Base-by-base conservation (phyloP, 257 asterid species). In the Datura wrightii region DNA sequence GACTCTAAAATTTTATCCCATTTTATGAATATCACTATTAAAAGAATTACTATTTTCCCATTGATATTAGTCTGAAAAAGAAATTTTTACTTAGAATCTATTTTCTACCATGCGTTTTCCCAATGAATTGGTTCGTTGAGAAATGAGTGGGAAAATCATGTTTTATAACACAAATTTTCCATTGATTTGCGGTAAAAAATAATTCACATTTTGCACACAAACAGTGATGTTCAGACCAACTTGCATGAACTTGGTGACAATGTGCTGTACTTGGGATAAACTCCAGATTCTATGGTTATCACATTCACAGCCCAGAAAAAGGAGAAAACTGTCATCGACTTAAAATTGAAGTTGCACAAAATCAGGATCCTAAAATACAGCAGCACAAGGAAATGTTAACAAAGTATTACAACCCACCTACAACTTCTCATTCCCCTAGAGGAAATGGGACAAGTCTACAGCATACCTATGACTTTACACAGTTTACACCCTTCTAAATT, bases 401-500 rank as follows among this genome's bases (percentile, higher is more conserved):
- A 19, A 39, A 74, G 41, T 74, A 48, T 46, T 24, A 46, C 10
- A 6, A 72, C 18, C 41, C 46, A 72, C 19, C 81, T 74, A 48
- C 60, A 24, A 74, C 60, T 74, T 74, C 48, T 10, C 60, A 67
- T 67, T 13, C 52, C 31, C 5, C 76, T 13, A 66, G 42, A 66
- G 76, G 48, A 37, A 66, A 66, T 66, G 46, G 18, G 5, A 37
- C 50, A 67, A 67, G 50, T 37, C 50, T 37, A 67, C 76, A 67
- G 24, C 76, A 74, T 6, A 74, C 59, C 81, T 74, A 74, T 13
- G 48, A 48, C 81, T 74, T 19, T 24, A 74, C 81, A 48, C 81
- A 48, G 78, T 16, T 67, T 48, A 46, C 80, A 48, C n/a, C 2
- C 74, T 5, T 66, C 58, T 48, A 74, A 72, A 48, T 48, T 48